Evolutionary conservation across 257 asterid genomes (phyloP).

Genomic region (Nicotiana benthamiana): DNA sequence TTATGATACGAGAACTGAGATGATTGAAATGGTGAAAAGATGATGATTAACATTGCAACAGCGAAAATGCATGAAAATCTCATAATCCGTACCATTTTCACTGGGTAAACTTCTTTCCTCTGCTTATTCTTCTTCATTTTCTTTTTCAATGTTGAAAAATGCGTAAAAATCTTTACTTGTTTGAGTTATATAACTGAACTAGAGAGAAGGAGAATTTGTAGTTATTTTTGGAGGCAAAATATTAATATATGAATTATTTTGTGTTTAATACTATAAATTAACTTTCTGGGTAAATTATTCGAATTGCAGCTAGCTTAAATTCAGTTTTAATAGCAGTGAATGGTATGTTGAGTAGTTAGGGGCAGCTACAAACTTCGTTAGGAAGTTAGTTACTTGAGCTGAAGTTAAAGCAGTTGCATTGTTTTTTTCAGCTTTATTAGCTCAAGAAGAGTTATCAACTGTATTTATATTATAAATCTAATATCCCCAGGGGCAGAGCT

Average conservation of each 20-base stretch:
- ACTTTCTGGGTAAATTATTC: no score
- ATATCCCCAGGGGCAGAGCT: no score
- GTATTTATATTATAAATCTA: no score
- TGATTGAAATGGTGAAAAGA: constrained; percentile 2
- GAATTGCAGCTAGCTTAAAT: not conserved
- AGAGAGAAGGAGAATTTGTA: not conserved
- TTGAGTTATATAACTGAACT: not conserved
- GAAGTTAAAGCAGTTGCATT: no score
- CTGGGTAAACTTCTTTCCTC: not conserved
- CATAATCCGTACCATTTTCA: constrained; percentile 11
- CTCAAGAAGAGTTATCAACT: not conserved
- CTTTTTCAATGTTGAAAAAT: not conserved
- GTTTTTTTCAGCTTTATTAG: not conserved
- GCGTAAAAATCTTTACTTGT: not conserved
- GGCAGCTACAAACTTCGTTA: not conserved
- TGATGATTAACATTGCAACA: not conserved
- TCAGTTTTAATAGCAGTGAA: not conserved
- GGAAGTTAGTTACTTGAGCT: not conserved
- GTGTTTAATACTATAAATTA: no score
- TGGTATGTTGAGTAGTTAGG: not conserved
- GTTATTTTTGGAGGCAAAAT: not conserved
- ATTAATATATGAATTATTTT: no score
- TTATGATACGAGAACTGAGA: constrained; percentile 6
- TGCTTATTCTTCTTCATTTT: not conserved
- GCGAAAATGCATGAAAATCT: constrained; percentile 9